These are phyloP conservation scores for Corchorus capsularis DNA, from an alignment of 345 rosid genomes.

Conservation along the genomic window DNA sequence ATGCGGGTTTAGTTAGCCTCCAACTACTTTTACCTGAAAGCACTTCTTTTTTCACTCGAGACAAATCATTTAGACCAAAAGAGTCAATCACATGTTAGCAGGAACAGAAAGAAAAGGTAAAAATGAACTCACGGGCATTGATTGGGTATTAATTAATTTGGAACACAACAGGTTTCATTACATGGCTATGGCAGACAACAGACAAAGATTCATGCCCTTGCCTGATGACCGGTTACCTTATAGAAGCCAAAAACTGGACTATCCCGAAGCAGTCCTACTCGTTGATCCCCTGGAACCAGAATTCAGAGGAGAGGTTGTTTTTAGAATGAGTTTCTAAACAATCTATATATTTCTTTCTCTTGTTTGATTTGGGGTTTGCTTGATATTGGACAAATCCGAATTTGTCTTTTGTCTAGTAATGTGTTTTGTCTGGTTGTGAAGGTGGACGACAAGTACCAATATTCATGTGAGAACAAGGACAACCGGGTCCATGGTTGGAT, in stretches of 20 bases:
- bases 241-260: constrained; percentile 64
- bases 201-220: constrained; percentile 83
- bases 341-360: no score
- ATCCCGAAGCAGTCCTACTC: constrained; percentile 85
- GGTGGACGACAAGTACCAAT: constrained; percentile 96
- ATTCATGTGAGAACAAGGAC: constrained; percentile 68
- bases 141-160: not conserved
- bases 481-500: constrained; percentile 89
- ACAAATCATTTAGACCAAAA: not conserved
- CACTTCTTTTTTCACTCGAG: not conserved
- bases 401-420: no score
- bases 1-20: no score
- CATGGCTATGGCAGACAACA: constrained; percentile 79
- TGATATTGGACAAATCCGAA: not conserved
- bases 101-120: not conserved
- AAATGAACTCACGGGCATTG: not conserved
- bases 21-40: not conserved
- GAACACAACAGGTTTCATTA: constrained; percentile 68
- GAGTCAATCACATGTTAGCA: not conserved
- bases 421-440: constrained; percentile 15
- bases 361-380: not conserved
- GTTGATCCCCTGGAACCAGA: constrained; percentile 71
- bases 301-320: constrained; percentile 68
- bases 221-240: constrained; percentile 76
- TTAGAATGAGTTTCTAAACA: not conserved